Percentiles rank a stretch among this genome's conserved stretches.
Conservation (phyloP, 1,284 basidiomycete genomes). For the Trichosporon coremiiforme region DNA sequence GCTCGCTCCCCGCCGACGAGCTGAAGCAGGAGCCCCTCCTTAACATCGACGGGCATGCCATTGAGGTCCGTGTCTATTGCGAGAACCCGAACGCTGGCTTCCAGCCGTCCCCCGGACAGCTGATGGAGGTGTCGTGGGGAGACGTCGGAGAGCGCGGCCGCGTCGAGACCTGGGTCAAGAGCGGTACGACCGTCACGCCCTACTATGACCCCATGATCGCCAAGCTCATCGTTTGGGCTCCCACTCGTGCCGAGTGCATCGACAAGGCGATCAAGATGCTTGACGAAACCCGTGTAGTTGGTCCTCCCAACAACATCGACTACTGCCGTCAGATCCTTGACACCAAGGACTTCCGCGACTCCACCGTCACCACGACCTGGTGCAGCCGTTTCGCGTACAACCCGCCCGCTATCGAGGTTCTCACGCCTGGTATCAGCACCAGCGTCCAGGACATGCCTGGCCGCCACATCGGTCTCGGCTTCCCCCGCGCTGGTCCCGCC, state of each 20-base stretch:
- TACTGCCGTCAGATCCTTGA: slow-evolving; percentile 61
- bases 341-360: slow-evolving; percentile 58
- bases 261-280: slow-evolving; percentile 48
- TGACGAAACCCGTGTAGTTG: slow-evolving; percentile 56
- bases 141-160: slow-evolving; percentile 42
- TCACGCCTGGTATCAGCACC: slow-evolving; percentile 64
- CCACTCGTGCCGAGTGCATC: slow-evolving; percentile 34
- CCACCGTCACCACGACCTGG: slow-evolving; percentile 63
- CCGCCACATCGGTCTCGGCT: slow-evolving; percentile 63
- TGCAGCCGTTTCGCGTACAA: slow-evolving; percentile 52
- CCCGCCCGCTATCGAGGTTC: slow-evolving; percentile 62
- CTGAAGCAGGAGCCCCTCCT: slow-evolving; percentile 36
- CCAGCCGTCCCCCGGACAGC: slow-evolving; percentile 65
- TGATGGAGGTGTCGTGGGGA: slow-evolving; percentile 63
- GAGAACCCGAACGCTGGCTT: slow-evolving; percentile 67
- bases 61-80: slow-evolving; percentile 69
- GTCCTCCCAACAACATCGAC: slow-evolving; percentile 64
- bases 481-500: slow-evolving; percentile 70
- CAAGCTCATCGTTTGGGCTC: slow-evolving; percentile 46
- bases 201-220: slow-evolving; percentile 64
- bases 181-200: slow-evolving; percentile 61
- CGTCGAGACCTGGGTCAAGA: slow-evolving; percentile 50
- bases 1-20: slow-evolving; percentile 55
- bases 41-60: slow-evolving; percentile 56
- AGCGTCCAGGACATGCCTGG: slow-evolving; percentile 69